Evolutionary conservation across 345 rosid species (phyloP), one percentile per base, ranked within the genome.

Genomic region (Dipteronia dyeriana): DNA sequence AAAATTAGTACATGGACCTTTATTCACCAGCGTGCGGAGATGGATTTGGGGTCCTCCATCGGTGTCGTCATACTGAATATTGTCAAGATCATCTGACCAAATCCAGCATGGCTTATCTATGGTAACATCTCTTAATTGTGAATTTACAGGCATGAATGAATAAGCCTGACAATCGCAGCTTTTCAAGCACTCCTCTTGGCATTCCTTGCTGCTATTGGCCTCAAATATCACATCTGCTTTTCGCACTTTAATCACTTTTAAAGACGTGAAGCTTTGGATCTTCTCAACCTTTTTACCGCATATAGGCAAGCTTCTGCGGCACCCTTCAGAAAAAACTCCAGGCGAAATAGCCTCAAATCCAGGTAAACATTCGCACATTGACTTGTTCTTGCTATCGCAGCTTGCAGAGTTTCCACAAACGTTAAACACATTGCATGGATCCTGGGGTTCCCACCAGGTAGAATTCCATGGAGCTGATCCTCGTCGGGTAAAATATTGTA

Each of bases 401-500:
- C 53, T 78, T 25, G 84, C 88, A 31, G 67, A 84, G n/a, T 39
- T 67, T 34, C 91, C 93, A 64, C 91, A 87, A 62, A 61, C 70
- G 38, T 77, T 65, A 25, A 62, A 54, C 39, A 66, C 26, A 64
- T 87, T 65, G 82, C 90, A 90, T 7, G 8, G 45, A 66, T 80
- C 81, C 51, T 73, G 73, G 7, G 93, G 91, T 12, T 76, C 80
- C 8, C 11, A 16, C 90, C 88, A 84, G 9, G 16, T 26, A 75
- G 82, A 61, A 5, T 62, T 56, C 90, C 88, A 81, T 1, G 11
- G n/a, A 14, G 57, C 7, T 22, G 63, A 59, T 59, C 67, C 65
- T 74, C 51, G 60, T 73, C 70, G 20, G 25, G 26, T 31, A 61
- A 74, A 57, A 22, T 63, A 81, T 65, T 81, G 80, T 68, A 90